Percentiles rank a stretch among this genome's conserved stretches.
Evolutionary conservation across 2,329 filamentous ascomycete genomes (phyloP).

Genomic region (Colletotrichum limetticola): DNA sequence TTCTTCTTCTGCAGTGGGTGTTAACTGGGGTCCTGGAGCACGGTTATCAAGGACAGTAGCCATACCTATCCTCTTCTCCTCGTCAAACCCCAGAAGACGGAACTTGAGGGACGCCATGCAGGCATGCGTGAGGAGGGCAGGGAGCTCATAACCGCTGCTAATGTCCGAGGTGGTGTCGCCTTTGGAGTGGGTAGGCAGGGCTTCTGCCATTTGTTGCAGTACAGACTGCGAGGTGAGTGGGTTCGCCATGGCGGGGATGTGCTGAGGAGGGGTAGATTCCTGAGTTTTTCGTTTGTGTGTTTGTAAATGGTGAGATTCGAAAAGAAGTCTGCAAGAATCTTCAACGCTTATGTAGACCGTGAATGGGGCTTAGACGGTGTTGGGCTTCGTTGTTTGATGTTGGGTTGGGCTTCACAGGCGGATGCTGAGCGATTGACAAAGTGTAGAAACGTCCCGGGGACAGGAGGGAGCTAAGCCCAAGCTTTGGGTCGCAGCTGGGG

Average conservation of each 20-base stretch:
- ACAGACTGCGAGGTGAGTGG: constrained; percentile 58
- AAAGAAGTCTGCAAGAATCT: not conserved
- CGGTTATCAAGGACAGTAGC: constrained; percentile 7
- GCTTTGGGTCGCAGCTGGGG: constrained; percentile 6
- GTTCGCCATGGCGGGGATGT: constrained; percentile 37
- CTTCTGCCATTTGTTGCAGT: constrained; percentile 67
- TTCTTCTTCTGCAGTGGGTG: constrained; percentile 59
- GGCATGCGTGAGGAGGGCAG: constrained; percentile 86
- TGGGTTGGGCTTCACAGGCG: not conserved
- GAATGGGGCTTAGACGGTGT: not conserved
- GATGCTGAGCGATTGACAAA: not conserved
- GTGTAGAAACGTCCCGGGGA: not conserved
- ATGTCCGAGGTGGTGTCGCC: constrained; percentile 70
- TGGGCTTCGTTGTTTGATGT: not conserved
- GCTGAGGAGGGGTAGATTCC: not conserved
- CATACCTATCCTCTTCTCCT: constrained; percentile 80
- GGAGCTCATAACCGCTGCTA: constrained; percentile 80
- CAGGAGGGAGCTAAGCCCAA: not conserved
- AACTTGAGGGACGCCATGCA: constrained; percentile 86
- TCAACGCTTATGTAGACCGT: not conserved
- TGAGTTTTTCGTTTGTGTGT: constrained; percentile 1
- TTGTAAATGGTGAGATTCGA: not conserved
- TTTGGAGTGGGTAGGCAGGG: constrained; percentile 64
- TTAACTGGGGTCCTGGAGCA: not conserved
- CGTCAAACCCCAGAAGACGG: constrained; percentile 82